A percentile compares a stretch with the other conserved stretches of the same genome.
Evolutionary conservation across 441 rosid species (phyloP).

Genomic region (Syzygium malaccense): DNA sequence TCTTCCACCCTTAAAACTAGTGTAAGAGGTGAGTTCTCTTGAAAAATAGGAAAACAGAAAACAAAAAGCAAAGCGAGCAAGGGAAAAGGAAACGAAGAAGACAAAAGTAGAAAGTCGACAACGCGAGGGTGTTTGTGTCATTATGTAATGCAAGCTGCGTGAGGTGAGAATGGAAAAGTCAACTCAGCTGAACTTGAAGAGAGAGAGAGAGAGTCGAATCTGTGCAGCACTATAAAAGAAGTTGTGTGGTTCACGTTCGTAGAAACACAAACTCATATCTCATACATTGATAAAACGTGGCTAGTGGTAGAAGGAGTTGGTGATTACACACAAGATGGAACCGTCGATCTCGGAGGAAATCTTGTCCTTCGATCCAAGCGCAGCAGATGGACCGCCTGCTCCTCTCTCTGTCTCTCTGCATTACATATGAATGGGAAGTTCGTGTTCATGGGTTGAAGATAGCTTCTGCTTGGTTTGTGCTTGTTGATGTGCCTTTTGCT

Average conservation of each 20-base stretch:
- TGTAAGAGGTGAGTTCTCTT: neutral
- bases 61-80: neutral
- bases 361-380: neutral
- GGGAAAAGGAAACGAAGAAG: neutral
- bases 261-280: no score
- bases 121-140: neutral
- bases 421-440: neutral
- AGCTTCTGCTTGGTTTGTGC: neutral
- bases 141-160: neutral
- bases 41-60: neutral
- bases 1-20: neutral
- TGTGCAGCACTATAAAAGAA: neutral
- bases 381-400: neutral
- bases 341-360: neutral
- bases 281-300: no score
- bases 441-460: neutral
- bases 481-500: neutral
- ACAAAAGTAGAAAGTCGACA: neutral
- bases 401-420: neutral
- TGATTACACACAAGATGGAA: neutral
- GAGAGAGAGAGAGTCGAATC: neutral
- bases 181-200: neutral
- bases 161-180: neutral
- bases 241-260: neutral
- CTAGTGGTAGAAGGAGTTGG: neutral